Conservation (phyloP, 148 eudicot species). For the Agrostemma githago region DNA sequence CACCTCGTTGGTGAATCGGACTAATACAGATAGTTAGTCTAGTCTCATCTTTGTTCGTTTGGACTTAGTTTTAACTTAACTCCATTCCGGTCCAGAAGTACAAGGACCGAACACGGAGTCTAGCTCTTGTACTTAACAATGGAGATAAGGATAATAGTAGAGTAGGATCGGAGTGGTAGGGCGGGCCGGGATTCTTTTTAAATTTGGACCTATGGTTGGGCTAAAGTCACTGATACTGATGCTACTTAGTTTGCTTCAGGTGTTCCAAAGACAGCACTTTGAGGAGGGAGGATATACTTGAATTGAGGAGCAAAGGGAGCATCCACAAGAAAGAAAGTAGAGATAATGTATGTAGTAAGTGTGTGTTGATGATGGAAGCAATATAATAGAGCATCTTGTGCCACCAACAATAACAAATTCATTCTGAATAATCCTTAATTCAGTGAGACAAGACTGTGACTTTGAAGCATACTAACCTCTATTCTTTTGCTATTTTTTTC, state of each 20-base stretch:
- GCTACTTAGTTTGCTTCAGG: not conserved
- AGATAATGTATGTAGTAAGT: constrained; percentile 1
- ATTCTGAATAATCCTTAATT: not conserved
- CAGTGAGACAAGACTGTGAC: not conserved
- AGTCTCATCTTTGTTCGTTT: too few relatives aligned
- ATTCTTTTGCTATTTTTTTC: not conserved
- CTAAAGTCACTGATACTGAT: not conserved
- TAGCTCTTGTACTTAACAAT: too few relatives aligned
- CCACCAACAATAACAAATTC: not conserved
- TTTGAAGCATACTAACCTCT: not conserved
- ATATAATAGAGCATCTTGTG: not conserved
- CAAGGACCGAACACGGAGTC: too few relatives aligned
- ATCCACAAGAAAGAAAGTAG: not conserved
- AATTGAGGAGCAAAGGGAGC: not conserved
- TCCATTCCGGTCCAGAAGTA: too few relatives aligned
- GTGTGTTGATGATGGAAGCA: constrained; percentile 1
- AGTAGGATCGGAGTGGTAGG: too few relatives aligned
- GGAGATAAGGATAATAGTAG: too few relatives aligned
- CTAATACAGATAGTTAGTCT: too few relatives aligned
- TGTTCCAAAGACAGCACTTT: not conserved
- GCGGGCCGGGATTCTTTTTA: too few relatives aligned
- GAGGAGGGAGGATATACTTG: not conserved
- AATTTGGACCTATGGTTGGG: not conserved
- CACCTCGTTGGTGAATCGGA: too few relatives aligned
- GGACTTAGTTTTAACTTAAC: too few relatives aligned